A percentile compares a stretch with the other conserved stretches of the same genome.
phyloP scores from a whole-genome alignment of 2,329 filamentous ascomycete species.

The Ascochyta rabiei region DNA sequence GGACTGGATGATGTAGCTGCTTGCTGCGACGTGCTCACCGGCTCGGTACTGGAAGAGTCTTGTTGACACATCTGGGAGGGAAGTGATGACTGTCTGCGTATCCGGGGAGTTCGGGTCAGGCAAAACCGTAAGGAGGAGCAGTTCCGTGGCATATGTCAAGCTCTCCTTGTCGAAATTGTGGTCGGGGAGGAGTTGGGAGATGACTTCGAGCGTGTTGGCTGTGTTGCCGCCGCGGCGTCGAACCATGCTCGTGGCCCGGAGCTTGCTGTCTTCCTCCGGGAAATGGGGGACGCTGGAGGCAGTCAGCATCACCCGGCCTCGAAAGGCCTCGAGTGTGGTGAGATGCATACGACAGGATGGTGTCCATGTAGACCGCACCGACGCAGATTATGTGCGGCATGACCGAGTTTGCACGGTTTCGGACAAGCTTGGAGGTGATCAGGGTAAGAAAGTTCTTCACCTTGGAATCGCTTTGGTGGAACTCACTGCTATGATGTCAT shows the following conservation, averaged over 20 bases:
- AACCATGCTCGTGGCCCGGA: slow-evolving; percentile 65
- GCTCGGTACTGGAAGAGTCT: slow-evolving; percentile 47
- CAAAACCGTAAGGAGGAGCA: slow-evolving; percentile 56
- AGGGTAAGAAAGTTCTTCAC: no score
- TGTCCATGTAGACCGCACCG: slow-evolving; percentile 74
- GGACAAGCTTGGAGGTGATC: no score
- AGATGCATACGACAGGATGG: slow-evolving; percentile 65
- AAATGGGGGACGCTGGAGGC: slow-evolving; percentile 65
- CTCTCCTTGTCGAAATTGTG: background rate
- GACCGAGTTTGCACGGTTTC: no score
- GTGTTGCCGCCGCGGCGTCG: slow-evolving; percentile 74
- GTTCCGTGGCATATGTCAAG: background rate
- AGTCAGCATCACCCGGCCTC: background rate
- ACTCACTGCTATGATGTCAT: slow-evolving; percentile 17
- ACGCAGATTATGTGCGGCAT: slow-evolving; percentile 62
- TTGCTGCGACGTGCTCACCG: slow-evolving; percentile 62
- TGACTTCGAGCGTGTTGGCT: slow-evolving; percentile 72
- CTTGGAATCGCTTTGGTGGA: slow-evolving; percentile 6
- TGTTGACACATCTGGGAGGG: slow-evolving; percentile 55
- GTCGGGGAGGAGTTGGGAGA: slow-evolving; percentile 59
- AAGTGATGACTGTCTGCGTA: slow-evolving; percentile 59
- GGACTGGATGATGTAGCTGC: slow-evolving; percentile 72
- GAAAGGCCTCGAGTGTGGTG: background rate
- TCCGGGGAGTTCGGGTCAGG: slow-evolving; percentile 61
- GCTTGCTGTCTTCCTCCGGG: slow-evolving; percentile 73